Conservation (phyloP, 768 basidiomycete species). For the Suillus hirtellus region DNA sequence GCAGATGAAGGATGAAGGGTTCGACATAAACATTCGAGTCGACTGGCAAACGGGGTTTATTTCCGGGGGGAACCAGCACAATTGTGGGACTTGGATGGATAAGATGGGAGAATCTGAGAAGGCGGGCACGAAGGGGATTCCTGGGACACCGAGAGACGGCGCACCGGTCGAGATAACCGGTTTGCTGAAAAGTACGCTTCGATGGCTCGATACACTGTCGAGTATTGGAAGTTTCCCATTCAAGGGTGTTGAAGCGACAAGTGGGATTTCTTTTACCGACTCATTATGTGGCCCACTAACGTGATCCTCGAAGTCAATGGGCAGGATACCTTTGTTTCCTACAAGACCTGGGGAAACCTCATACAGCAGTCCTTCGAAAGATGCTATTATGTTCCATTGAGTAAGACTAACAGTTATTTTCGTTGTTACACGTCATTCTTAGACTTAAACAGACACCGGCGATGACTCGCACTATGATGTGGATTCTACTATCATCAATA, state of each 20-base stretch:
- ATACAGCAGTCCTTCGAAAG: slow-evolving; percentile 88
- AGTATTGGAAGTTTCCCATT: slow-evolving; percentile 76
- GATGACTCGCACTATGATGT: slow-evolving; percentile 74
- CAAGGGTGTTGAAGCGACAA: slow-evolving; percentile 78
- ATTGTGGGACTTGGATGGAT: slow-evolving; percentile 98
- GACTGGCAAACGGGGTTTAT: slow-evolving; percentile 95
- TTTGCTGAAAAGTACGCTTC: slow-evolving; percentile 85
- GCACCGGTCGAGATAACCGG: slow-evolving; percentile 96
- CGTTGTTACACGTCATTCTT: not conserved
- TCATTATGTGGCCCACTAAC: slow-evolving; percentile 1
- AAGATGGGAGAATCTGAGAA: slow-evolving; percentile 95
- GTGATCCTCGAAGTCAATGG: slow-evolving; percentile 60
- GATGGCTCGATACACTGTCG: slow-evolving; percentile 80
- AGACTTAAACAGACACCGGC: slow-evolving; percentile 52
- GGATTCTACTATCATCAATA: slow-evolving; percentile 70
- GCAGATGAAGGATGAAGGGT: slow-evolving; percentile 94
- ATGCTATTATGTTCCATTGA: slow-evolving; percentile 84
- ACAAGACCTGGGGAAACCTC: slow-evolving; percentile 86
- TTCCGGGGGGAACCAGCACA: slow-evolving; percentile 79
- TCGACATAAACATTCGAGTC: slow-evolving; percentile 90
- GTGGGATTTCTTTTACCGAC: slow-evolving; percentile 47
- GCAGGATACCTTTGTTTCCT: slow-evolving; percentile 68
- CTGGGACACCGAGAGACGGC: slow-evolving; percentile 96
- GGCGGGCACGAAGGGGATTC: slow-evolving; percentile 91
- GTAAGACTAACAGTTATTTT: slow-evolving; percentile 39